Evolutionary conservation across 2,329 filamentous ascomycete genomes (phyloP), one percentile per base, ranked within the genome.

Genomic region (Juglanconis juglandina): DNA sequence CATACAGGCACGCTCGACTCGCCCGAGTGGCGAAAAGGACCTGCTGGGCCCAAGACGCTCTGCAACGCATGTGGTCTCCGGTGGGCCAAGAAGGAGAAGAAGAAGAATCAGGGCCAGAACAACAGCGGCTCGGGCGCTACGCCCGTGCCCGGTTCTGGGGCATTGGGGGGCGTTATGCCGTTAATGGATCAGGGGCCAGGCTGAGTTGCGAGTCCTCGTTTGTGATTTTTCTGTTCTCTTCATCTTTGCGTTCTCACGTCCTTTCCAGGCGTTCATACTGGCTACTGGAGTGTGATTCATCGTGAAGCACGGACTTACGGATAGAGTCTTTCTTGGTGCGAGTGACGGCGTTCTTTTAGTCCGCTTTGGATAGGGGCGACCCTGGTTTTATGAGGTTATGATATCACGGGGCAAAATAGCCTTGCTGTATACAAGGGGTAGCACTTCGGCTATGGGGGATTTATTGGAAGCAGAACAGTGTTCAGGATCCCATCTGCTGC

Each of bases 1-100:
- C 11, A 57, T 60, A 14, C 63, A 88, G 85, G 85, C 39, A 97
- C 92, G 0, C 81, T 96, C 46, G 93, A 97, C 70, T 96, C 91
- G 14, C 94, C 94, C 0, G 94, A 98, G 78, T 98, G 94, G 94
- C 84, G 94, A 64, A 97, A 96, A 73, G 94, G 94, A 0, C 94
- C 94, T 0, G 91, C 86, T 64, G 94, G 94, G 2, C 93, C 93
- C 1, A 97, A 98, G 75, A 97, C 94, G 8, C 78, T 98, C 11
- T 98, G 94, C 75, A 98, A 98, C 76, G 94, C 94, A 7, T 98
- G 94, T 71, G 94, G 94, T 42, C 77, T 89, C 35, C 80, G 87
- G 56, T 89, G 87, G 87, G 86, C 87, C 14, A 87, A 90, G 84
- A 92, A 91, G 71, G 91, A 95, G 71, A 95, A 95, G 80, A 94